Base-by-base conservation (phyloP, 169 alveolate genomes). In the Plasmodium gaboni region DNA sequence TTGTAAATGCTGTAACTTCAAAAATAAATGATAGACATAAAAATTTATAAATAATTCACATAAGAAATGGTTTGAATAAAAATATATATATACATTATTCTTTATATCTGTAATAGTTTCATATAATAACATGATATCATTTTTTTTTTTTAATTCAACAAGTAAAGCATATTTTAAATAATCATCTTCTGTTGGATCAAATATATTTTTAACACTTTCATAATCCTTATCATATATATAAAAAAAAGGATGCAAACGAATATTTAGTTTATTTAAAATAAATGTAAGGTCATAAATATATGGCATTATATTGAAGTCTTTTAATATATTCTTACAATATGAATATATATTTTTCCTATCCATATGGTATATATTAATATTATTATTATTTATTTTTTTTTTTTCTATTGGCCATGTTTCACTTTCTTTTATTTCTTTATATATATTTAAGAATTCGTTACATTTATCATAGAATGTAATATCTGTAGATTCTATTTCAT, bases 251-350 rank as follows among this genome's bases (percentile, higher is more conserved):
- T 80, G 50, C 13, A 80, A 65, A 28, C 55, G 10, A 2, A 80
- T 57, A 42, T 69, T 57, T 2, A 80, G 63, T 7, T 46, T n/a
- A 6, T 53, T 68, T 50, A 80, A 17, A 5, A 80, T 60, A 28
- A 57, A 65, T 68, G 65, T 12, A 17, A 80, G 50, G 53, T 80
- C 90, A 22, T 80, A 71, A 2, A 80, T 26, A 53, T 68, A 71
- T 1, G 83, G 80, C 17, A 19, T 4, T 53, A 67, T 67, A 24
- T 80, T 60, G 13, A 38, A 32, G 10, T 63, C 55, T n/a, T 50
- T 80, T 22, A 69, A 8, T 51, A 80, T 22, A 17, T 15, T 7
- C 12, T 10, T 53, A 8, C 32, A 60, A 42, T 53, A 17, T 8
- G 8, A 4, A 48, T 80, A 69, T 15, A 17, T n/a, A 19, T 28